phyloP scores from a whole-genome alignment of 768 basidiomycete species.

The Polyporus arcularius region DNA sequence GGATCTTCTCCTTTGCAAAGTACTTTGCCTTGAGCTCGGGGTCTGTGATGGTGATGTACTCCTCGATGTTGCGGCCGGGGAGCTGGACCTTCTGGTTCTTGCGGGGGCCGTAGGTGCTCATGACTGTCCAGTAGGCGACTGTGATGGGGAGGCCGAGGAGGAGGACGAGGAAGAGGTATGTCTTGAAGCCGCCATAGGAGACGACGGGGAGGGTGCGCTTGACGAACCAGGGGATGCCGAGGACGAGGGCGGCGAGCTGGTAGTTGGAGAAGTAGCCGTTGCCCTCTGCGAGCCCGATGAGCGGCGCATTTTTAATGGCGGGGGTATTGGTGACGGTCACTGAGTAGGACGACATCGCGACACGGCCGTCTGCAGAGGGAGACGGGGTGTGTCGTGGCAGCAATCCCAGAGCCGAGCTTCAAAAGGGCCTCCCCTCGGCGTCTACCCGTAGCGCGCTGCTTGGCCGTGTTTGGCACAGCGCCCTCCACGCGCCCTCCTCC shows the following conservation, averaged over 20 bases:
- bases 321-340: slow-evolving; percentile 68
- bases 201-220: slow-evolving; percentile 83
- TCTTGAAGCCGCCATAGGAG: slow-evolving; percentile 81
- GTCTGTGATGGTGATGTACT: slow-evolving; percentile 92
- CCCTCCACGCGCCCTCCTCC: not conserved
- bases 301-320: slow-evolving; percentile 83
- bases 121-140: slow-evolving; percentile 86
- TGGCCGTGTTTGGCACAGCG: too few species aligned
- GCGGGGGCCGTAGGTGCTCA: slow-evolving; percentile 78
- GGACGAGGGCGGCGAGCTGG: slow-evolving; percentile 74
- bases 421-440: too few species aligned
- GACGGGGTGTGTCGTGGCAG: too few species aligned
- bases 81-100: slow-evolving; percentile 84
- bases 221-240: slow-evolving; percentile 82
- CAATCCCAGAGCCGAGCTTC: too few species aligned
- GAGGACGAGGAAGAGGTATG: slow-evolving; percentile 78
- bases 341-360: slow-evolving; percentile 43
- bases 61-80: slow-evolving; percentile 83
- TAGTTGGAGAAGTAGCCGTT: slow-evolving; percentile 81
- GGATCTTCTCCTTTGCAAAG: slow-evolving; percentile 86
- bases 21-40: slow-evolving; percentile 77
- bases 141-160: slow-evolving; percentile 77
- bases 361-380: not conserved
- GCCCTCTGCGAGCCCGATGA: slow-evolving; percentile 81
- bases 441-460: too few species aligned